A percentile compares a stretch with the other conserved stretches of the same genome.
Evolutionary conservation across 2,329 filamentous ascomycete genomes (phyloP).

Genomic region (Herpotrichia juniperi): DNA sequence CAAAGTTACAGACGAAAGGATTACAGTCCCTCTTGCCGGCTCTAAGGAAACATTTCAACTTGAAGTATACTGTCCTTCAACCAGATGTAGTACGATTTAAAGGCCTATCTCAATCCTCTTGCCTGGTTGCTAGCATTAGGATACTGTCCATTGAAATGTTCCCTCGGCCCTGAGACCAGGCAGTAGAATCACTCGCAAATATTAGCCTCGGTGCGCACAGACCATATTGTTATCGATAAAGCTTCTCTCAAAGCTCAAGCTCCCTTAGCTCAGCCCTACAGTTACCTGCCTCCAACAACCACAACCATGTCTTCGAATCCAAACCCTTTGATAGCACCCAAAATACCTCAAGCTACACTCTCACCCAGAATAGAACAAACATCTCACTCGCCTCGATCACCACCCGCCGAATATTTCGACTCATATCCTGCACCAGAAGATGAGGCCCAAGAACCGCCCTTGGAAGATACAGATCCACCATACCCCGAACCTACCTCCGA

Average conservation of each 20-base stretch:
- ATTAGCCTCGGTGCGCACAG: constrained; percentile 20
- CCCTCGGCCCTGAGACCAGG: too few species aligned
- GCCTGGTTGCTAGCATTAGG: too few species aligned
- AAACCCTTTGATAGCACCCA: constrained; percentile 22
- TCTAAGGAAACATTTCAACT: too few species aligned
- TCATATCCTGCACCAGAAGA: constrained; percentile 23
- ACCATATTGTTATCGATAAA: constrained; percentile 23
- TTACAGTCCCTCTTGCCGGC: too few species aligned
- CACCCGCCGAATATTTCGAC: constrained; percentile 28
- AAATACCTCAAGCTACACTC: constrained; percentile 11
- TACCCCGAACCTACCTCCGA: constrained; percentile 42
- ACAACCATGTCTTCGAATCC: constrained; percentile 37
- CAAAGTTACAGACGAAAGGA: not conserved
- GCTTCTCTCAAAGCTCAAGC: constrained; percentile 24
- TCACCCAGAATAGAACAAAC: constrained; percentile 13
- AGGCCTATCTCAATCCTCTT: too few species aligned
- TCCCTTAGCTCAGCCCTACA: constrained; percentile 21
- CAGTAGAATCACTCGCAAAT: too few species aligned
- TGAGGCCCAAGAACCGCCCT: constrained; percentile 21
- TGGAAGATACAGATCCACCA: constrained; percentile 36
- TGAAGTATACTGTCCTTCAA: too few species aligned
- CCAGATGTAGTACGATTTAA: too few species aligned
- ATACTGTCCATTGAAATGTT: too few species aligned
- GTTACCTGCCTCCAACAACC: constrained; percentile 9
- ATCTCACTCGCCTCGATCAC: constrained; percentile 32